Conservation (phyloP, 345 rosid genomes). For the Rubroshorea leprosula region DNA sequence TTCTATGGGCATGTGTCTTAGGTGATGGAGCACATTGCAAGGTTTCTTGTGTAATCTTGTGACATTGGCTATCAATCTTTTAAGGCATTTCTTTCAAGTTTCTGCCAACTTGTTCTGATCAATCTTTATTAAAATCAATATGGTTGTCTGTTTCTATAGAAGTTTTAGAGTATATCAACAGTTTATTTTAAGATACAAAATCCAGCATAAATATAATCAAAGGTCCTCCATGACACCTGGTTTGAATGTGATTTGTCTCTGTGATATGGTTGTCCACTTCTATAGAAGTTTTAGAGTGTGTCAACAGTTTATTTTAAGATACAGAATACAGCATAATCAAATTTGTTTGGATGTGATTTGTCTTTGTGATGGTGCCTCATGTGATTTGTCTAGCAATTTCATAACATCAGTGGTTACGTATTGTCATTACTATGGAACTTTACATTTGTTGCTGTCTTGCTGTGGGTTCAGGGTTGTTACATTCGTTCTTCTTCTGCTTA, state of each 20-base stretch:
- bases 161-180: no score
- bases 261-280: no score
- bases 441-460: not conserved
- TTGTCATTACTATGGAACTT: no score
- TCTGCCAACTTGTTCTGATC: not conserved
- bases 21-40: not conserved
- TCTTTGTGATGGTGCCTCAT: not conserved
- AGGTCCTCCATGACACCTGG: no score
- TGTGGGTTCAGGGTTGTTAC: not conserved
- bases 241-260: no score
- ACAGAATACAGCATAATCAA: not conserved
- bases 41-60: not conserved
- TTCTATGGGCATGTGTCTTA: not conserved
- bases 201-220: no score
- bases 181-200: no score
- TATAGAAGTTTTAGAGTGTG: not conserved
- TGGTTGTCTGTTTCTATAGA: not conserved
- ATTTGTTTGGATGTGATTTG: not conserved
- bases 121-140: not conserved
- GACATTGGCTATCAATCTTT: no score
- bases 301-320: not conserved
- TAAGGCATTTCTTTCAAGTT: not conserved
- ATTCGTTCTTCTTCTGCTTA: not conserved
- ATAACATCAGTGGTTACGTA: not conserved
- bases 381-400: not conserved